Base-by-base conservation (phyloP, 2,329 filamentous ascomycete genomes). In the Aspergillus quadricinctus region DNA sequence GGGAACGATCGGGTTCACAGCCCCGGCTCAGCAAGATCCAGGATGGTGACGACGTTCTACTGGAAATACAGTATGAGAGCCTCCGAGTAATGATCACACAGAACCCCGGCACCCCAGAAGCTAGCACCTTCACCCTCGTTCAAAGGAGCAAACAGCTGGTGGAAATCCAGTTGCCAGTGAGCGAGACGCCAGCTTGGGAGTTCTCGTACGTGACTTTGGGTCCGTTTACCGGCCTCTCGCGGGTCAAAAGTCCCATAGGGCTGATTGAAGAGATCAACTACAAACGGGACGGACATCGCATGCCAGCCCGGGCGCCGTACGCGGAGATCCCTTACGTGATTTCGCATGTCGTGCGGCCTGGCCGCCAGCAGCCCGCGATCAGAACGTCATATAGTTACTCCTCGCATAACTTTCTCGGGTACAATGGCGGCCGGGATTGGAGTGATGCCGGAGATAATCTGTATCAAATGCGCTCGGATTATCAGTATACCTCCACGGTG, bases 361-460 rank as follows among this genome's bases (percentile, higher is more conserved):
- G 19, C 25, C 21, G 43, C 25, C 14, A 37, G n/a, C 54, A 52
- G 50, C 50, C 54, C 5, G 7, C 50, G 1, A 53, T 56, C 31
- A 14, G 8, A 7, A 53, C 50, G 2, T 49, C 29, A 21, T 56
- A 56, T 37, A 45, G 29, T 7, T 56, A 56, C 46, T 56, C 54
- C 1, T 45, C 49, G n/a, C 17, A 40, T 17, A 56, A 56, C 19
- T 56, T 56, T 46, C 46, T 56, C 14, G 54, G 50, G 25, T 56
- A 56, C n/a, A 46, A 50, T 27, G 46, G 50, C 1, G 54, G 23
- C 9, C 11, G 10, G 2, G 31, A 53, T 35, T 56, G 54, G 54
- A 53, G 3, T 8, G 27, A 48, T 25, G 45, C 9, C 25, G 43
- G 27, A 14, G 50, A 56, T 17, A 56, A 56, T 27, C 45, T 56